Percentiles rank a stretch among this genome's conserved stretches.
phyloP scores from a whole-genome alignment of 352 stramenopile species.

The Globisporangium radiosum region DNA sequence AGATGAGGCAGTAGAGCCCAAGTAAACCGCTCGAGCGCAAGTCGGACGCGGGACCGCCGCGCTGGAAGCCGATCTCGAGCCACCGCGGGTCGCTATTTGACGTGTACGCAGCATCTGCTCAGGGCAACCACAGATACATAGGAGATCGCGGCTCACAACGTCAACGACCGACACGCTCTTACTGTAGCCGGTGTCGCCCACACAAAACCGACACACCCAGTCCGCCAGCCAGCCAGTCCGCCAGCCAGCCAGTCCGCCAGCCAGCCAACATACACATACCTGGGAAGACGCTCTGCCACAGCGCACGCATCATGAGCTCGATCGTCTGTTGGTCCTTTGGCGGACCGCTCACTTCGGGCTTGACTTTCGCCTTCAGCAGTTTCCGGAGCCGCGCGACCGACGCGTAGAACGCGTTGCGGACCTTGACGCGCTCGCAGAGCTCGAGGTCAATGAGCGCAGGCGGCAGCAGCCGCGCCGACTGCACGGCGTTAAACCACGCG shows the following conservation, averaged over 20 bases:
- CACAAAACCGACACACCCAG: background rate
- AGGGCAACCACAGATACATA: too few relatives aligned
- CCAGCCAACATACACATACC: background rate
- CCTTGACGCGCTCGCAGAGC: slow-evolving; percentile 66
- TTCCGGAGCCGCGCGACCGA: slow-evolving; percentile 70
- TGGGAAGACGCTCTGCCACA: slow-evolving; percentile 65
- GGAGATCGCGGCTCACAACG: too few relatives aligned
- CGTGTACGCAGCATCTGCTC: slow-evolving; percentile 38
- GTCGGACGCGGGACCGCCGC: slow-evolving; percentile 74
- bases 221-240: too few relatives aligned
- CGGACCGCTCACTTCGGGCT: slow-evolving; percentile 57
- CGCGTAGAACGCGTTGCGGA: slow-evolving; percentile 52
- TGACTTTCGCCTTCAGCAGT: slow-evolving; percentile 73
- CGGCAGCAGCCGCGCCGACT: slow-evolving; percentile 51
- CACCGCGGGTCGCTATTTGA: slow-evolving; percentile 72
- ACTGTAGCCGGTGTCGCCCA: too few relatives aligned
- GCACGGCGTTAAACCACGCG: slow-evolving; percentile 68
- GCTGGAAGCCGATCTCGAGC: slow-evolving; percentile 81
- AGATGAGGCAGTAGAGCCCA: slow-evolving; percentile 81
- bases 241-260: background rate
- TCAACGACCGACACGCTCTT: too few relatives aligned
- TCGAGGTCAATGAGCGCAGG: slow-evolving; percentile 72
- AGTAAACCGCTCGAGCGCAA: slow-evolving; percentile 76
- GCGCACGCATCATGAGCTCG: slow-evolving; percentile 68
- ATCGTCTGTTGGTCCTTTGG: slow-evolving; percentile 68